phyloP scores from a whole-genome alignment of 2,329 filamentous ascomycete genomes.

The Diplodia seriata region DNA sequence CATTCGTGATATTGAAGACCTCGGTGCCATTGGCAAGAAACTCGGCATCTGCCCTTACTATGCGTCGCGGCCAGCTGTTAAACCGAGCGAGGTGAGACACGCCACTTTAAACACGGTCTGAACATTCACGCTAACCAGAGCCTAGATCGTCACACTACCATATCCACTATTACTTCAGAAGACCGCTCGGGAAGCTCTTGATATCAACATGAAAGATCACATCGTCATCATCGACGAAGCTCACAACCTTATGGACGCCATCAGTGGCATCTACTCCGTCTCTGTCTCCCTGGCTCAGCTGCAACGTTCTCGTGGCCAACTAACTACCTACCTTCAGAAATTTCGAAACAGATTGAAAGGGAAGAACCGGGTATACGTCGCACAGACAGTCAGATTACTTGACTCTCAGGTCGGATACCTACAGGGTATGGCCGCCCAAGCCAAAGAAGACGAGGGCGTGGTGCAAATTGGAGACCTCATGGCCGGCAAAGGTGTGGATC shows the following conservation, averaged over 20 bases:
- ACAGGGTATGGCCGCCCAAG: conserved; percentile 54
- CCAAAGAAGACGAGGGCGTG: conserved; percentile 65
- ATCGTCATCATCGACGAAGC: conserved; percentile 97
- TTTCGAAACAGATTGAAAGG: conserved; percentile 90
- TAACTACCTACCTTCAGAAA: conserved; percentile 82
- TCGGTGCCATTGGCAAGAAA: conserved; percentile 77
- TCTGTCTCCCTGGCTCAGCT: conserved; percentile 77
- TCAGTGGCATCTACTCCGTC: conserved; percentile 84
- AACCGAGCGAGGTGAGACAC: conserved; percentile 69
- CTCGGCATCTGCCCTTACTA: conserved; percentile 93
- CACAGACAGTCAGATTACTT: conserved; percentile 82
- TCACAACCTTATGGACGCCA: conserved; percentile 96
- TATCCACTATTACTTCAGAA: conserved; percentile 90
- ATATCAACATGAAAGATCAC: conserved; percentile 83
- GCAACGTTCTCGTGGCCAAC: conserved; percentile 72
- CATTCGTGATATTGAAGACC: conserved; percentile 91
- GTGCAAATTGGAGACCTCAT: conserved; percentile 76
- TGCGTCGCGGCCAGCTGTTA: conserved; percentile 84
- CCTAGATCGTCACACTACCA: conserved; percentile 81
- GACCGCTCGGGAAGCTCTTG: conserved; percentile 84
- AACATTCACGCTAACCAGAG: neutral
- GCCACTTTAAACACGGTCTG: conserved; percentile 21
- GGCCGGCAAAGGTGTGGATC: conserved; percentile 84
- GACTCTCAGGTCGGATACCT: conserved; percentile 78
- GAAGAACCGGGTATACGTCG: conserved; percentile 88